phyloP scores from a whole-genome alignment of 2,329 filamentous ascomycete species.

The Calonectria honghensis region DNA sequence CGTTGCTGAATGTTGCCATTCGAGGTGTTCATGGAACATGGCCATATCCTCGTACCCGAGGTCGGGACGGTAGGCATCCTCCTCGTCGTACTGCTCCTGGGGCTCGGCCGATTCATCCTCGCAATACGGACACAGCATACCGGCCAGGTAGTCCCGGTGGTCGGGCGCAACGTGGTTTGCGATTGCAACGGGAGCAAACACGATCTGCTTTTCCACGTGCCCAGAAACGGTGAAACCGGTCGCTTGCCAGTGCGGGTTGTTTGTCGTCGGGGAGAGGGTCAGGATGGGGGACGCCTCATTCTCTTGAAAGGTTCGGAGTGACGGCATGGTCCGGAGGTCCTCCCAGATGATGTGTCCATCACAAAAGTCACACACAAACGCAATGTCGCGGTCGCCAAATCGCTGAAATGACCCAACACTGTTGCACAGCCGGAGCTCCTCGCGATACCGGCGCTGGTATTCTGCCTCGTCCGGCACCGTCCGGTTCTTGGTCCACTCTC shows the following conservation, averaged over 20 bases:
- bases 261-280: slow-evolving; percentile 52
- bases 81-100: slow-evolving; percentile 69
- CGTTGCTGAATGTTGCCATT: slow-evolving; percentile 72
- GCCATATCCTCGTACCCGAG: slow-evolving; percentile 71
- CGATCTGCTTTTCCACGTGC: slow-evolving; percentile 68
- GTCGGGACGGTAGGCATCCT: slow-evolving; percentile 68
- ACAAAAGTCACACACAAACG: slow-evolving; percentile 77
- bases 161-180: slow-evolving; percentile 74
- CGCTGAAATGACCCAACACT: slow-evolving; percentile 73
- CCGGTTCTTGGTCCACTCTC: slow-evolving; percentile 57
- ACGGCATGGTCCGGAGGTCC: slow-evolving; percentile 72
- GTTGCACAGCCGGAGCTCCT: slow-evolving; percentile 72
- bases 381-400: slow-evolving; percentile 72
- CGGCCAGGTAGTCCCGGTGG: slow-evolving; percentile 70
- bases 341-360: slow-evolving; percentile 77
- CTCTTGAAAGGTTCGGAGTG: slow-evolving; percentile 61
- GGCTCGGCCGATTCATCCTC: slow-evolving; percentile 70
- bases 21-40: slow-evolving; percentile 72
- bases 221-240: slow-evolving; percentile 64
- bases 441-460: slow-evolving; percentile 63
- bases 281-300: slow-evolving; percentile 49
- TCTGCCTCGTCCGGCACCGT: slow-evolving; percentile 56
- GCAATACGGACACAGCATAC: slow-evolving; percentile 73
- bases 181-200: slow-evolving; percentile 75
- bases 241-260: slow-evolving; percentile 71